Base-by-base conservation (phyloP, 2,329 filamentous ascomycete species). In the Achaetomium macrosporum region DNA sequence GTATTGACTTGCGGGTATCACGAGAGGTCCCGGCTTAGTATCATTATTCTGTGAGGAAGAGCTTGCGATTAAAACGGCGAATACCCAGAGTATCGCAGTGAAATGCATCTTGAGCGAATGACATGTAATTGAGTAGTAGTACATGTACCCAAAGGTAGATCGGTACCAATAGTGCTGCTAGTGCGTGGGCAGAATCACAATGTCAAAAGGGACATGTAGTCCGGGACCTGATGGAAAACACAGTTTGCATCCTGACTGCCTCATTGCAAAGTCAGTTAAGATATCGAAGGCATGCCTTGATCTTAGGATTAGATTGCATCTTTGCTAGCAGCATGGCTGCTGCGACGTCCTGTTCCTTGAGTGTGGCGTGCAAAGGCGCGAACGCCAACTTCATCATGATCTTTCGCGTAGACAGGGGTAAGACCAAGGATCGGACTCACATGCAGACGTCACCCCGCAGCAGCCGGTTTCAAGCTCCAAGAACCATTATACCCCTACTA, bases 1-100 rank as follows among this genome's bases (percentile, higher is more conserved):
- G 45, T 69, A 67, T 61, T 70, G 57, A 54, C 69, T 71, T 7
- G 69, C 62, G 12, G 65, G 54, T 9, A 72, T 66, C 8, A 65
- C 62, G 19, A 71, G 47, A 25, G 62, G 53, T 37, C 36, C 25
- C 42, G 59, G 51, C 19, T 42, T 42, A 46, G 42, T 30, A 17
- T 59, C 53, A 46, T 42, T 25, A 17, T 59, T 53, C n/a, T 55
- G 49, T 9, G 57, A 37, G 13, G 41, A 17, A 11, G 47, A 53
- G 2, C 10, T 35, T 19, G 51, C 19, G 42, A 56, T 16, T 19
- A 55, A 36, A 16, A 55, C 35, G 9, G 54, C 29, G 12, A 59
- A 50, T 33, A 44, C 42, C 41, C 54, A 51, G 7, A 57, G 19
- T 25, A 54, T 43, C 15, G 50, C 50, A 13, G 25, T 13, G 33